Evolutionary conservation across 805 yeast species (phyloP), one percentile per base, ranked within the genome.

Genomic region (Candida silvicultrix): DNA sequence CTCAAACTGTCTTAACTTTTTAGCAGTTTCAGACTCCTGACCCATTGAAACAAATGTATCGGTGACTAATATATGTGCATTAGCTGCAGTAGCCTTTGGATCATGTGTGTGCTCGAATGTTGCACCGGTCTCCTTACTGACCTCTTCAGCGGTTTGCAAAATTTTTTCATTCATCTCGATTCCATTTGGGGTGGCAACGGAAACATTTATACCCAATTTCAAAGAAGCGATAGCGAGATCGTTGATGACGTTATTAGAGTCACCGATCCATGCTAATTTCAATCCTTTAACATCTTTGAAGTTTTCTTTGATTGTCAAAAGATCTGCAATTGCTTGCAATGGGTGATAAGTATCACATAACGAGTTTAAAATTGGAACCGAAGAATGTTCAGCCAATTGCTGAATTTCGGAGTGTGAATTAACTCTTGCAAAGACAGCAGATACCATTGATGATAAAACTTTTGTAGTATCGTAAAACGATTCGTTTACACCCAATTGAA

Each of bases 31-130:
- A 5, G 77, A 69, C 65, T 94, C 99, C 71, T 94, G 90, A 47
- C 99, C 99, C 99, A 94, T 94, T 1, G 98, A 92, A 21, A 94
- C 80, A 81, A 96, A 94, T 3, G 99, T 94, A 59, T 94, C 99
- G 15, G 99, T 94, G 40, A 92, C 98, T 32, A 94, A 65, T 37
- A 94, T 74, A 59, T 92, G 79, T 5, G 98, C 89, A 53, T 74
- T 73, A 45, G 74, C 71, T 43, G 89, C 78, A 1, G 97, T 96
- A 22, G 59, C 71, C n/a, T 68, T 58, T 4, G 98, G 94, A 57
- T 87, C 88, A 53, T 87, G 81, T 4, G 83, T 75, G 9, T 81
- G 59, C 53, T 75, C 80, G 46, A 88, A 73, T 5, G 57, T 50
- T 11, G 82, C 72, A 42, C 78, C 79, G 4, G 75, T 73, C 48